These are phyloP conservation scores for Ascochyta pisi DNA, from an alignment of 2,329 filamentous ascomycete genomes.

Conservation along the genomic window DNA sequence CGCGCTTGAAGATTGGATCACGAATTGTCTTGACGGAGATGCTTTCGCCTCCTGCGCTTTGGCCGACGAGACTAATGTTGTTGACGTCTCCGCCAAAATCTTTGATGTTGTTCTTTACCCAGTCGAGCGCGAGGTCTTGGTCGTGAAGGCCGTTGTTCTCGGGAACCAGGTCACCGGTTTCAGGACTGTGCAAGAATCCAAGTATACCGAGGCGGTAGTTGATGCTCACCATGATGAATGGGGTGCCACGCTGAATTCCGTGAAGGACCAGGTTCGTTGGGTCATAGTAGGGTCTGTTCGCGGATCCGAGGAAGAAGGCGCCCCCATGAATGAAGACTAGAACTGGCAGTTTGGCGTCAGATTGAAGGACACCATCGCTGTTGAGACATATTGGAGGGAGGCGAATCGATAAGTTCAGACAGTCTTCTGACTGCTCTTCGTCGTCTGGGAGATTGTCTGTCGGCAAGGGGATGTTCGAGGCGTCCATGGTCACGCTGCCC, in stretches of 20 bases:
- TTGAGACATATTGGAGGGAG: conserved; percentile 49
- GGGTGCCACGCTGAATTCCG: conserved; percentile 11
- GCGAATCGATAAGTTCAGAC: conserved; percentile 53
- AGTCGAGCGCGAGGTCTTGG: conserved; percentile 46
- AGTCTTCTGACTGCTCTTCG: conserved; percentile 43
- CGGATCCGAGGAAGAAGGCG: conserved; percentile 57
- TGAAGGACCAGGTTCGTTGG: conserved; percentile 28
- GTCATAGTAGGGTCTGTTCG: conserved; percentile 60
- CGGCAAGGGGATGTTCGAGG: conserved; percentile 25
- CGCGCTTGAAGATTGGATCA: conserved; percentile 23
- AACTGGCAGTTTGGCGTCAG: conserved; percentile 53
- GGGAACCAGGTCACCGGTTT: conserved; percentile 40
- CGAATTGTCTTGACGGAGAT: conserved; percentile 18
- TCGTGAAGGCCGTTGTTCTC: conserved; percentile 41
- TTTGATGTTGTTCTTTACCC: conserved; percentile 45
- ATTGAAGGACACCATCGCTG: conserved; percentile 34
- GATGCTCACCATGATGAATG: conserved; percentile 16
- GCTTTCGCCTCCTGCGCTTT: conserved; percentile 53
- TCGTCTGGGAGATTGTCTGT: conserved; percentile 22
- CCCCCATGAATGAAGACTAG: conserved; percentile 62
- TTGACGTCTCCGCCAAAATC: conserved; percentile 47
- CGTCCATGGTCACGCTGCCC: conserved; percentile 23
- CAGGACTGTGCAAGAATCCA: conserved; percentile 52
- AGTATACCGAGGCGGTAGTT: conserved; percentile 38
- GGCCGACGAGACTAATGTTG: conserved; percentile 50